phyloP scores from a whole-genome alignment of 2,329 filamentous ascomycete genomes.

The Seiridium unicorne region DNA sequence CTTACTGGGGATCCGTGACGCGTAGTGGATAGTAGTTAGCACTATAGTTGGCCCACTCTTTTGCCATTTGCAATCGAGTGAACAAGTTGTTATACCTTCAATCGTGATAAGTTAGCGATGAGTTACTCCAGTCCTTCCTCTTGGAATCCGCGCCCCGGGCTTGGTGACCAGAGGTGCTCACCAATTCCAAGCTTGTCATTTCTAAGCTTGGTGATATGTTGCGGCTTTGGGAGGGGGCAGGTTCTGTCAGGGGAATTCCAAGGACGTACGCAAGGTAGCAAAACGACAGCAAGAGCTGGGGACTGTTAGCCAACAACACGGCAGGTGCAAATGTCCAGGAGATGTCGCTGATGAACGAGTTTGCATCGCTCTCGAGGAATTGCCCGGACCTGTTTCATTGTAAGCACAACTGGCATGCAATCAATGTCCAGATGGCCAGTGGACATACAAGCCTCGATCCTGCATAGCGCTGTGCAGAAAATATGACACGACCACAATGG shows the following conservation, averaged over 20 bases:
- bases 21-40: constrained; percentile 26
- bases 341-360: not conserved
- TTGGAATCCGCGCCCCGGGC: too few relatives aligned
- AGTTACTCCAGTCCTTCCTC: too few relatives aligned
- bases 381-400: not conserved
- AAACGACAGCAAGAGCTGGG: constrained; percentile 38
- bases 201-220: not conserved
- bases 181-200: not conserved
- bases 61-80: constrained; percentile 38
- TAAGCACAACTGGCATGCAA: not conserved
- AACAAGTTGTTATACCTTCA: constrained; percentile 35
- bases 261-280: constrained; percentile 29
- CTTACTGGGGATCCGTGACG: constrained; percentile 27
- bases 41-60: constrained; percentile 40
- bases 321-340: constrained; percentile 11
- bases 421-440: not conserved
- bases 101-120: not conserved
- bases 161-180: not conserved
- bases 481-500: not conserved
- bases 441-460: not conserved
- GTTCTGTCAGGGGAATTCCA: too few relatives aligned
- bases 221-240: too few relatives aligned
- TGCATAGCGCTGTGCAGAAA: not conserved
- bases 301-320: constrained; percentile 30
- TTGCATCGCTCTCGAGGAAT: constrained; percentile 6